These are phyloP conservation scores for Myxozyma kluyveri DNA, from an alignment of 805 yeast species.

Conservation along the genomic window DNA sequence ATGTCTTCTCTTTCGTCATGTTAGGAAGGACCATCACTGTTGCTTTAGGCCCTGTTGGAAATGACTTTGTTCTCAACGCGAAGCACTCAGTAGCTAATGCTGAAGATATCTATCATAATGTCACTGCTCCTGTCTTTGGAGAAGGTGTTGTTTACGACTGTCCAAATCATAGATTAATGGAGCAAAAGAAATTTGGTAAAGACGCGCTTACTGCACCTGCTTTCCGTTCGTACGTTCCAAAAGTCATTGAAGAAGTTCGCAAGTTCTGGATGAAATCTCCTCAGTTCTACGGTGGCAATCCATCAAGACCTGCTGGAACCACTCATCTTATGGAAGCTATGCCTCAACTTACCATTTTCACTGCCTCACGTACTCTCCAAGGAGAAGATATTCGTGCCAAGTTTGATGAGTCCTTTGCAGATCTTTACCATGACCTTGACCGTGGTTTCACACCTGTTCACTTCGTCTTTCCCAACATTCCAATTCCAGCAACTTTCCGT, in stretches of 20 bases:
- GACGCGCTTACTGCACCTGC: constrained; percentile 81
- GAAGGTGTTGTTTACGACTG: constrained; percentile 97
- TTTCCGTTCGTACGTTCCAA: constrained; percentile 81
- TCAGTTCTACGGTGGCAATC: constrained; percentile 44
- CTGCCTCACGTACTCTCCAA: constrained; percentile 86
- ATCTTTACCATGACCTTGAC: constrained; percentile 84
- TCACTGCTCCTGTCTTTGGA: constrained; percentile 99
- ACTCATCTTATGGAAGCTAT: constrained; percentile 69
- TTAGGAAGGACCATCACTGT: constrained; percentile 94
- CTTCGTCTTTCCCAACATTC: constrained; percentile 92
- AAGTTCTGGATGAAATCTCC: constrained; percentile 58
- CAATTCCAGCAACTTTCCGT: constrained; percentile 75
- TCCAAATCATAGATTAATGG: constrained; percentile 91
- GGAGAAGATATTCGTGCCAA: constrained; percentile 88
- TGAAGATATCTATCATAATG: constrained; percentile 90
- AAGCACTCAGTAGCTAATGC: constrained; percentile 88
- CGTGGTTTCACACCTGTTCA: constrained; percentile 95
- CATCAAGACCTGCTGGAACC: constrained; percentile 36
- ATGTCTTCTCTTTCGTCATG: constrained; percentile 84
- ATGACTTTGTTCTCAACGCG: constrained; percentile 91
- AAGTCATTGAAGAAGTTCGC: constrained; percentile 72
- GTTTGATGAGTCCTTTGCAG: constrained; percentile 80
- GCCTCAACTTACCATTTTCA: constrained; percentile 93
- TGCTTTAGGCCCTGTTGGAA: constrained; percentile 94
- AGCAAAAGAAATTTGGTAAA: constrained; percentile 95